These are phyloP conservation scores for Nakaseomyces uthaithaninus DNA, from an alignment of 1,139 yeast species.

Conservation along the genomic window DNA sequence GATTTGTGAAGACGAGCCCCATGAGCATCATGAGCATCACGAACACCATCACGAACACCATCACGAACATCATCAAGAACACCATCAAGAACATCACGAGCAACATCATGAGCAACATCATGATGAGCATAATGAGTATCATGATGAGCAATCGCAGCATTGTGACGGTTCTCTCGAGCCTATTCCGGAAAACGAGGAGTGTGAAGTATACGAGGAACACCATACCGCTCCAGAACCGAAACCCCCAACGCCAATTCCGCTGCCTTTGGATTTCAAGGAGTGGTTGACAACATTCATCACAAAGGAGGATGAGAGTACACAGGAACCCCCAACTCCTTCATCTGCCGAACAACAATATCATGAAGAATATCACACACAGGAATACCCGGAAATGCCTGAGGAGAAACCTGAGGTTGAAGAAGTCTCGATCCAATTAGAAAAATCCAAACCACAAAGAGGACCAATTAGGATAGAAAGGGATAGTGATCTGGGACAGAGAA, in stretches of 20 bases:
- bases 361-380: neutral
- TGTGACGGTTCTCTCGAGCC: neutral
- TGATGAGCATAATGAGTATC: conserved; percentile 11
- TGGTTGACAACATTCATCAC: conserved; percentile 19
- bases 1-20: conserved; percentile 1
- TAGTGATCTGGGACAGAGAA: neutral
- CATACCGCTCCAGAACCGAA: neutral
- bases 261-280: conserved; percentile 16
- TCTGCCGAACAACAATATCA: neutral
- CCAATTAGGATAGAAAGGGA: neutral
- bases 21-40: neutral
- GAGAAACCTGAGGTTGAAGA: neutral
- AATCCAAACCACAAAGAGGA: neutral
- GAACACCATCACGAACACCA: neutral
- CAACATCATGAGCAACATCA: conserved; percentile 19
- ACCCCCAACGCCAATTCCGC: conserved; percentile 12
- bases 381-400: neutral
- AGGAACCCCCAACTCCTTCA: neutral
- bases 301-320: conserved; percentile 10
- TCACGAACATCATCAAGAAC: neutral
- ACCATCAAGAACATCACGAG: conserved; percentile 7
- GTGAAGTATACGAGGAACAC: neutral
- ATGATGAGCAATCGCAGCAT: neutral
- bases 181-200: conserved; percentile 6
- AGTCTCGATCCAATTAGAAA: neutral